Evolutionary conservation across 345 rosid genomes (phyloP).

Genomic region (Abelmoschus esculentus): DNA sequence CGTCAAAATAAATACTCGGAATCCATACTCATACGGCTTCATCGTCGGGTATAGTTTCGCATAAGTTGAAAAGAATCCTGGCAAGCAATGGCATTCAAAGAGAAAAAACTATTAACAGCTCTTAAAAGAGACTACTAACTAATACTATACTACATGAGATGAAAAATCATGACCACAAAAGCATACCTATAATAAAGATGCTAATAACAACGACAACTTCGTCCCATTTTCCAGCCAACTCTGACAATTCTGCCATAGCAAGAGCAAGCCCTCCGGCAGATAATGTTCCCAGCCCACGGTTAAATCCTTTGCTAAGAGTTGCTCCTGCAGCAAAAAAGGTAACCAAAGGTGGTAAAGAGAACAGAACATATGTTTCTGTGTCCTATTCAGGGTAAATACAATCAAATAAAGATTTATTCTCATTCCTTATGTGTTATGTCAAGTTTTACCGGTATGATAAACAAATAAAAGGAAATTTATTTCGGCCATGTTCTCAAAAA

Average conservation of each 20-base stretch:
- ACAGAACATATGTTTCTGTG: background rate
- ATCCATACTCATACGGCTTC: conserved; percentile 93
- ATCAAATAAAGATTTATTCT: too few species aligned
- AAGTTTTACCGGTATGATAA: too few species aligned
- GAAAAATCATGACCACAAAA: conserved; percentile 1
- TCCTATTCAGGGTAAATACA: background rate
- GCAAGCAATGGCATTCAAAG: conserved; percentile 21
- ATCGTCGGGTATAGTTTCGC: conserved; percentile 67
- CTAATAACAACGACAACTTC: conserved; percentile 59
- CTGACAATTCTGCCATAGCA: conserved; percentile 70
- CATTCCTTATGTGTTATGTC: too few species aligned
- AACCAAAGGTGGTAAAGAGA: background rate
- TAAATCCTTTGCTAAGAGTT: conserved; percentile 88
- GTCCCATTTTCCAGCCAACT: conserved; percentile 62
- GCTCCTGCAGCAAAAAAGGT: conserved; percentile 46
- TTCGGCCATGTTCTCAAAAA: too few species aligned
- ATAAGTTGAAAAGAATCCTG: conserved; percentile 66
- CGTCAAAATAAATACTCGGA: conserved; percentile 81
- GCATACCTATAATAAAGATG: conserved; percentile 60
- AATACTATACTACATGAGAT: background rate
- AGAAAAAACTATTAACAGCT: background rate
- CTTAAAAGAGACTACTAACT: conserved; percentile 5
- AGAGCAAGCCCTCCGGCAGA: conserved; percentile 94
- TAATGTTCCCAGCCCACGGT: conserved; percentile 79
- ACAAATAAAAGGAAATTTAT: too few species aligned